Conservation (phyloP, 2,329 filamentous ascomycete species). For the Diplodia corticola region DNA sequence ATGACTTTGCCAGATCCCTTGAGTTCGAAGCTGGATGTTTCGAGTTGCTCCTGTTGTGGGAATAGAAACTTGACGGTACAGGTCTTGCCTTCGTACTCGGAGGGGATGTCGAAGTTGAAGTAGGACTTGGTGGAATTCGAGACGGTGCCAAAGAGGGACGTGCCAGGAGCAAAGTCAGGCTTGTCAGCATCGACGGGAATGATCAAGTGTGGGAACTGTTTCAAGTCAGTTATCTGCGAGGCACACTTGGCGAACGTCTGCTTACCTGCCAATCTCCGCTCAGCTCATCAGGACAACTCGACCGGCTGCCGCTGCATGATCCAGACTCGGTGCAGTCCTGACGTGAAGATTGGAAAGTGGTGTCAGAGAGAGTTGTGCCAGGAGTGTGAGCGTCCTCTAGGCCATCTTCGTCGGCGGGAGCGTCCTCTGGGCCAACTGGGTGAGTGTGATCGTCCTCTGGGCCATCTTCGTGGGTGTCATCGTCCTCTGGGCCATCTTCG, state of each 20-base stretch:
- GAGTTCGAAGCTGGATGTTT: slow-evolving; percentile 39
- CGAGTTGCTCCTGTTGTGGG: slow-evolving; percentile 39
- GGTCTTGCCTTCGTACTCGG: slow-evolving; percentile 41
- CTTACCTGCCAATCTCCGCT: slow-evolving; percentile 8
- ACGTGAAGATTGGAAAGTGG: too few relatives aligned
- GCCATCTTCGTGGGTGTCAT: too few relatives aligned
- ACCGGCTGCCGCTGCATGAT: not conserved
- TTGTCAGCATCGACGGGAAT: slow-evolving; percentile 38
- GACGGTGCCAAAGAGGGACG: slow-evolving; percentile 43
- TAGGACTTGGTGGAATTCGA: slow-evolving; percentile 41
- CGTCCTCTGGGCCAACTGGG: too few relatives aligned
- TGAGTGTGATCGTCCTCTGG: too few relatives aligned
- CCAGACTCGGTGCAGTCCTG: not conserved
- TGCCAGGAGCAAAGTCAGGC: slow-evolving; percentile 43
- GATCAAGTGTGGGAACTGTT: slow-evolving; percentile 40
- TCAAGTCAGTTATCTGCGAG: not conserved
- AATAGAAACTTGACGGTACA: slow-evolving; percentile 53
- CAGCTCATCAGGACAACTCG: slow-evolving; percentile 1
- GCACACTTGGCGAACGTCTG: too few relatives aligned
- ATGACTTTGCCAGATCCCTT: slow-evolving; percentile 42
- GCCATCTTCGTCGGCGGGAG: too few relatives aligned
- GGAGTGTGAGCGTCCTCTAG: too few relatives aligned
- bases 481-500: too few relatives aligned
- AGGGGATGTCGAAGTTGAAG: slow-evolving; percentile 51
- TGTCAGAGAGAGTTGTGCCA: too few relatives aligned